Base-by-base conservation (phyloP, 2,329 filamentous ascomycete species). In the Cladophialophora carrionii region DNA sequence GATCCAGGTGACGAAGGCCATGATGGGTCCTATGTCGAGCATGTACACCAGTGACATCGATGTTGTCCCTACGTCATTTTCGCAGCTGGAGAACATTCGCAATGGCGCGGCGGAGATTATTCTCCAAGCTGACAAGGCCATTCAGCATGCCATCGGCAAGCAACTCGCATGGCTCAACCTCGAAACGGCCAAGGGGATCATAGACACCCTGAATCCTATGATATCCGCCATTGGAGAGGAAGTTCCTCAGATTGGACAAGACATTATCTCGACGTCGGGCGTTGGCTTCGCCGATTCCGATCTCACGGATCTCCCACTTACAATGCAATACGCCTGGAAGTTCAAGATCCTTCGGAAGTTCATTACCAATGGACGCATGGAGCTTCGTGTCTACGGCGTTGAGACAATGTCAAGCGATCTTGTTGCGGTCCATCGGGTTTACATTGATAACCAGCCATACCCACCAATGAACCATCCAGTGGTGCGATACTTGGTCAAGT, bases 281-380 rank as follows among this genome's bases (percentile, higher is more conserved):
- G 62, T 72, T 34, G 62, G 67, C 37, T 67, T 66, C 31, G 60
- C 56, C 7, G 66, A 70, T 49, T 43, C 49, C 14, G 72, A 71
- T 54, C 58, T 68, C 14, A 65, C 62, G 34, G 75, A 78, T 43
- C 70, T 73, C 24, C 68, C 76, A 5, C 69, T 70, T 26, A 76
- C 81, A 12, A 72, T 80, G 41, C 69, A 72, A 73, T 78, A 84
- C 71, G 80, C 78, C 34, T 96, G 90, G 88, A 88, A 87, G 57
- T 87, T 96, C 71, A 81, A 82, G 51, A 80, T 89, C 1, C 80
- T 90, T 58, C 87, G 86, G 71, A 89, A 86, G 70, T 87, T 94
- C 70, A 88, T 97, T 59, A 87, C 85, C 72, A 94, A 91, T 63
- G 89, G 90, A 41, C 91, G 94, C 72, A 96, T 98, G 92, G 91